Conservation (phyloP, 805 yeast species). For the Metschnikowia lachancei region DNA sequence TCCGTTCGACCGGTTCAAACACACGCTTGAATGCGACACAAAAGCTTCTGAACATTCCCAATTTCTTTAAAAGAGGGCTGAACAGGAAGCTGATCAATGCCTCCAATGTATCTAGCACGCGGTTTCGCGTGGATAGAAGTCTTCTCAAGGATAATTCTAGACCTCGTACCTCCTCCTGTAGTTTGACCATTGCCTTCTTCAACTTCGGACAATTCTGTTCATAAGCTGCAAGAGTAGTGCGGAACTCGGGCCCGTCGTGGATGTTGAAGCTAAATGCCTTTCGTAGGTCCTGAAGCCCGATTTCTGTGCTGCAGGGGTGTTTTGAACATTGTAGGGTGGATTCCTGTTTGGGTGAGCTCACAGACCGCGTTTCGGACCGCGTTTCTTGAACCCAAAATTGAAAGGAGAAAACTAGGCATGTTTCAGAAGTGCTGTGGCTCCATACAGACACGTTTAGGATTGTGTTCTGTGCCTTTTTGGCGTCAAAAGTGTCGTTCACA, state of each 20-base stretch:
- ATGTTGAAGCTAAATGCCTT: constrained; percentile 34
- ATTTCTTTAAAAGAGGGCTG: constrained; percentile 23
- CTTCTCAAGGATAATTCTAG: constrained; percentile 29
- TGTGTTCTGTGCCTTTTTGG: constrained; percentile 1
- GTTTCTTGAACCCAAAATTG: constrained; percentile 8
- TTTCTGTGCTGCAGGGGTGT: constrained; percentile 2
- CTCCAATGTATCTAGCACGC: constrained; percentile 26
- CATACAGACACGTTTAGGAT: constrained; percentile 14
- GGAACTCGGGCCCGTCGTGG: constrained; percentile 46
- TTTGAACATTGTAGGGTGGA: not conserved
- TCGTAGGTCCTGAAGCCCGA: constrained; percentile 18
- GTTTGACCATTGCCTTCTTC: constrained; percentile 22
- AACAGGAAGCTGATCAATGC: constrained; percentile 26
- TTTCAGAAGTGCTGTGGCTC: constrained; percentile 6
- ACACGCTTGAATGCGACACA: constrained; percentile 23
- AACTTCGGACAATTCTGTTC: constrained; percentile 32
- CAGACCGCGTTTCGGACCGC: not conserved
- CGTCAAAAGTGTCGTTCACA: constrained; percentile 16
- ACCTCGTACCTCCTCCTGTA: constrained; percentile 33
- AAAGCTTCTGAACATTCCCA: constrained; percentile 28
- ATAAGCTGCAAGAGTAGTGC: constrained; percentile 31
- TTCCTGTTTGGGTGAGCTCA: not conserved
- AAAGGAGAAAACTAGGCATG: constrained; percentile 7
- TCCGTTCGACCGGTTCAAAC: constrained; percentile 35
- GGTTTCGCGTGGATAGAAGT: constrained; percentile 19